Evolutionary conservation across 768 basidiomycete genomes (phyloP), one percentile per base, ranked within the genome.

Genomic region (Naganishia kalamii): DNA sequence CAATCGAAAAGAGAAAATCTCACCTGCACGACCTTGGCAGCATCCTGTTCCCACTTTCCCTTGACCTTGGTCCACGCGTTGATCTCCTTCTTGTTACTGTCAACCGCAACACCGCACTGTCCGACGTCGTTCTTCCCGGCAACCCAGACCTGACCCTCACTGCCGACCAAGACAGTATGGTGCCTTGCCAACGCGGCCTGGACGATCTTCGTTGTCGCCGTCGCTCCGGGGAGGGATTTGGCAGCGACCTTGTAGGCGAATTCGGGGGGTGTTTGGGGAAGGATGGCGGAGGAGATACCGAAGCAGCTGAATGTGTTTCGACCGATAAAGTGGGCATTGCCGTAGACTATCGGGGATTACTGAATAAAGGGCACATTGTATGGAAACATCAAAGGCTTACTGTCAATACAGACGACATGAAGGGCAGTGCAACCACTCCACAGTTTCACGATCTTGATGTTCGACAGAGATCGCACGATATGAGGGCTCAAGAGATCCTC

Each of bases 301-400:
- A 92, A 82, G 46, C 84, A 83, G 63, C 83, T 81, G 64, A 82
- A 85, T 2, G 62, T 51, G 77, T 90, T 91, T 60, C 91, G 85
- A 7, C 94, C 94, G 74, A 93, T 90, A 70, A 97, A 78, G 87
- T 90, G 92, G 10, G 92, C 94, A 41, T 84, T 82, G 7, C 91
- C 92, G 60, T 86, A 60, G 15, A 74, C 71, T 74, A 27, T 13
- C 33, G 48, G 7, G 10, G 27, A 21, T 17, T 4, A 4, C n/a
- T 17, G 19, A 32, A 29, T 63, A 47, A 17, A 12, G 29, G 25
- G 21, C 40, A 13, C 29, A 35, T 15, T 21, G 29, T 23, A 60
- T 32, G 19, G n/a, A 32, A 21, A 54, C 15, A 23, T 21, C 13
- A n/a, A 25, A 5, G 13, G 67, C 75, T 63, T 33, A 75, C 74